These are phyloP conservation scores for Yarrowia porcina DNA, from an alignment of 805 yeast genomes.

Conservation along the genomic window DNA sequence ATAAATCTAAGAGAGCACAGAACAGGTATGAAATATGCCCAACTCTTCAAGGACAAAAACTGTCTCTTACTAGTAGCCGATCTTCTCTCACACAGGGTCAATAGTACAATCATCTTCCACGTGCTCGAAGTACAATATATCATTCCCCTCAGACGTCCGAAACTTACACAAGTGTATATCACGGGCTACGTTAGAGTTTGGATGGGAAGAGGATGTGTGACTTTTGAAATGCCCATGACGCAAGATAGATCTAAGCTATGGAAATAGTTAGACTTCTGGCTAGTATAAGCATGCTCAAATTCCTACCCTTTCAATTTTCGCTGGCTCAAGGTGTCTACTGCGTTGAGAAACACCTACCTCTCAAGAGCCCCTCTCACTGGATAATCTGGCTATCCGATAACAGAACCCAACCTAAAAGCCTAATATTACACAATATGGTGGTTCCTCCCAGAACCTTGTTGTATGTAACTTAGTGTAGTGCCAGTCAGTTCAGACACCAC, in stretches of 20 bases:
- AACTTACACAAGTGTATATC: slow-evolving; percentile 21
- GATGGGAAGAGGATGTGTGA: neutral
- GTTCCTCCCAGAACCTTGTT: slow-evolving; percentile 8
- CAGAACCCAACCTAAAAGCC: slow-evolving; percentile 15
- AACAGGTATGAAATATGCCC: neutral
- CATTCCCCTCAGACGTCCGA: slow-evolving; percentile 24
- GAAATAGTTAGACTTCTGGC: too few species aligned
- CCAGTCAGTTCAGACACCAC: neutral
- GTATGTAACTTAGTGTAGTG: neutral
- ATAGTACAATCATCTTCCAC: neutral
- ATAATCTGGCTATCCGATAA: slow-evolving; percentile 20
- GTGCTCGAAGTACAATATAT: slow-evolving; percentile 9
- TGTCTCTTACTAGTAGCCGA: neutral
- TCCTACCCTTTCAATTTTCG: too few species aligned
- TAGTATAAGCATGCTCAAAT: too few species aligned
- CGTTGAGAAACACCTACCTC: neutral
- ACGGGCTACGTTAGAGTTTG: neutral
- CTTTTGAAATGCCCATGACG: neutral
- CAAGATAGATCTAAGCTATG: too few species aligned
- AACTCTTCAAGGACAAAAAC: neutral
- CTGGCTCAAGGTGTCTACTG: too few species aligned
- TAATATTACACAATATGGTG: neutral
- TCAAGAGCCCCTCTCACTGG: slow-evolving; percentile 13
- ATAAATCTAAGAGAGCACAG: too few species aligned
- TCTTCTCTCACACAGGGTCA: neutral